These are phyloP conservation scores for Pseudonitzschia pungens DNA, from an alignment of 108 stramenopile species.

Conservation along the genomic window DNA sequence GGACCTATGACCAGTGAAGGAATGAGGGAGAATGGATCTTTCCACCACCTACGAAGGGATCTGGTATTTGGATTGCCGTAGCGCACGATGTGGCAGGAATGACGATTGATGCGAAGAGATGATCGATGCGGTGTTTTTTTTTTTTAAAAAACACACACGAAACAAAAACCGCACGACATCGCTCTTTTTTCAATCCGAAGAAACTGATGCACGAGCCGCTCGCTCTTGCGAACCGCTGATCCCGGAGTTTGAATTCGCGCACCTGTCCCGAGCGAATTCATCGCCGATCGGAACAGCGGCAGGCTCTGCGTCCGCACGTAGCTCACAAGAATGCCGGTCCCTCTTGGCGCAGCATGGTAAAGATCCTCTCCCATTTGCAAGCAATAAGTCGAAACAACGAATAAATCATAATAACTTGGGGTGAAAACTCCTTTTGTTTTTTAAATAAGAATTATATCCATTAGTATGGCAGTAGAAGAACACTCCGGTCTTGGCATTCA, in stretches of 20 bases:
- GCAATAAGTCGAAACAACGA: too few species aligned
- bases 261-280: constrained; percentile 11
- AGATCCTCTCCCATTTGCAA: too few species aligned
- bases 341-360: neutral
- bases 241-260: neutral
- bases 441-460: too few species aligned
- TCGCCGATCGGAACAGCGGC: neutral
- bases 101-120: constrained; percentile 4
- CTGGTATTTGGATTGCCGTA: neutral
- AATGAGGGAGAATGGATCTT: neutral
- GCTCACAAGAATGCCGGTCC: neutral
- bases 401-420: too few species aligned
- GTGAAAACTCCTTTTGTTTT: too few species aligned
- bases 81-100: neutral
- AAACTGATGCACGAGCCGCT: constrained; percentile 4
- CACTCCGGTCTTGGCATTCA: too few species aligned
- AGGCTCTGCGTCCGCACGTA: neutral
- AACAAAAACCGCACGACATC: too few species aligned
- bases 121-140: too few species aligned
- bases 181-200: constrained; percentile 7
- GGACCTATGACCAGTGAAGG: too few species aligned
- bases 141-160: neutral
- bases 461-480: too few species aligned
- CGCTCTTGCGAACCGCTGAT: neutral
- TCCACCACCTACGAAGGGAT: neutral